Evolutionary conservation across 2,329 filamentous ascomycete genomes (phyloP), one percentile per base, ranked within the genome.

Genomic region (Apiospora pterosperma): DNA sequence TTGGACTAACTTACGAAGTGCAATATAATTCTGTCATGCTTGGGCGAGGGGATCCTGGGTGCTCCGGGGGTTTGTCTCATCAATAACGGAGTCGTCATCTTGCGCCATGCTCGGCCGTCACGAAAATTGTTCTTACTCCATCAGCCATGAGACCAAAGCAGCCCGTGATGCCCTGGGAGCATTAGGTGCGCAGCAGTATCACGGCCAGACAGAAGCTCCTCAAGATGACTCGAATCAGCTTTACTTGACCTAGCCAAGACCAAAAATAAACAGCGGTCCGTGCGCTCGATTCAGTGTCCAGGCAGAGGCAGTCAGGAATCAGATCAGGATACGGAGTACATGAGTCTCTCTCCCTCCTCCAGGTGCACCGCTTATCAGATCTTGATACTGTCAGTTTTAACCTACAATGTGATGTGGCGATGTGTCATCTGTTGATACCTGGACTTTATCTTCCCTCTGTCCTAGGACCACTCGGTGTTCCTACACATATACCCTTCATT

Each of bases 1-100:
- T 34, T 34, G 64, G 64, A 64, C 64, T 23, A 14, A 66, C 85
- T 75, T 80, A 95, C 92, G 80, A 97, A 94, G 77, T 97, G 92
- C 67, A 96, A 80, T 73, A 96, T 90, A 74, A 92, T 81, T 71
- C 91, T 85, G 72, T 84, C 81, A 73, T 92, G 86, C 73, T 85
- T 86, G 72, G 85, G 78, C 69, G 72, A 81, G 48, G 70, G 70
- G 23, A 67, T 63, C 66, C 65, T 70, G 28, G 36, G 6, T 39
- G 34, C 39, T 14, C 34, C 8, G 21, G 21, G 36, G 34, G 36
- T 16, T 60, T 39, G 58, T 60, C 34, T 25, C 34, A 39, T 60
- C 58, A 39, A 8, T 16, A 60, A 19, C 10, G 58, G 58, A 25
- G 34, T 39, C n/a, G 58, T 38, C 58, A 60, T 60, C 34, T 39